Evolutionary conservation across 1,139 yeast species (phyloP).

Genomic region (Scheffersomyces illinoinensis): DNA sequence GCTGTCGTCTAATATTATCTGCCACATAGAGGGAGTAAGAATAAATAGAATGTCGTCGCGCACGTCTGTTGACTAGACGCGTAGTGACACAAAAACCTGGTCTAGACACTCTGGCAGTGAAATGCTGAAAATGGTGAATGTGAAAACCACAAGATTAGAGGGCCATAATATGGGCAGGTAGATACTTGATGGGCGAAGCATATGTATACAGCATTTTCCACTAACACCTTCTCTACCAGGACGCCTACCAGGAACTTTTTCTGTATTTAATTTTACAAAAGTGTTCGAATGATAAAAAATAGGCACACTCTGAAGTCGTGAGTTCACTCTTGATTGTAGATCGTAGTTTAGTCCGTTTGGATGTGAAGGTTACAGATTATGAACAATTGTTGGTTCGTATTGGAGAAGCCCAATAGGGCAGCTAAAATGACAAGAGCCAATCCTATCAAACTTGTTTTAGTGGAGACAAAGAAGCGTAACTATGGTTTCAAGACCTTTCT

Average conservation of each 20-base stretch:
- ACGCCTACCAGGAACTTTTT: too few species aligned
- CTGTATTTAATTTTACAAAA: too few species aligned
- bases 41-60: not conserved
- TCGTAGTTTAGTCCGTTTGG: too few species aligned
- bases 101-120: not conserved
- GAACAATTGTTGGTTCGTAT: too few species aligned
- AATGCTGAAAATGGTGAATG: not conserved
- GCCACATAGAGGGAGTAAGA: not conserved
- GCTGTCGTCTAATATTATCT: not conserved
- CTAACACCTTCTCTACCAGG: not conserved
- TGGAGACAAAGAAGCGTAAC: too few species aligned
- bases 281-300: not conserved
- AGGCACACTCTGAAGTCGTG: too few species aligned
- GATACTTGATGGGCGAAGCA: not conserved
- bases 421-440: too few species aligned
- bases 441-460: too few species aligned
- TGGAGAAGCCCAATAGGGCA: too few species aligned
- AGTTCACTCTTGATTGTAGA: too few species aligned
- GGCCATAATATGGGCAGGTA: not conserved
- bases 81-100: not conserved
- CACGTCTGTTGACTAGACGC: not conserved
- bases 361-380: too few species aligned
- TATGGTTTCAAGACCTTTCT: too few species aligned
- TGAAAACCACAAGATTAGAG: not conserved
- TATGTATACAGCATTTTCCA: not conserved